Evolutionary conservation across 164 flowering plant genomes (phyloP), one percentile per base, ranked within the genome.

Genomic region (Euptelea pleiosperma): DNA sequence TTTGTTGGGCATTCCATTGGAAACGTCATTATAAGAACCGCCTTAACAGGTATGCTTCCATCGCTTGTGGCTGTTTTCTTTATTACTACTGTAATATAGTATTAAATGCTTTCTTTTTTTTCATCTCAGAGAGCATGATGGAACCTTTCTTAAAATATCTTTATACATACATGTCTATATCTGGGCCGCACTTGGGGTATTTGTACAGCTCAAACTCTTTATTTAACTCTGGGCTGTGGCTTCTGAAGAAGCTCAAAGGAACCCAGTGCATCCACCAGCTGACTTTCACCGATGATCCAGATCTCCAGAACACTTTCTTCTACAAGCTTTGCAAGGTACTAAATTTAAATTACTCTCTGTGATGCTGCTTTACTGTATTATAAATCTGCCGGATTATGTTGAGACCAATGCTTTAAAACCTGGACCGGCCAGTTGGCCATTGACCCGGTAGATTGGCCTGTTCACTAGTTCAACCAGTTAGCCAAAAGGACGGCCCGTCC

Each of bases 1-100:
- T 94, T 94, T 80, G 99, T 91, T 37, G 99, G 99, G 58, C 99
- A 94, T 75, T 94, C 99, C 57, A 94, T 94, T 59, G 99, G 99
- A 65, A 94, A 94, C 44, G 54, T 94, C 50, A 94, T 94, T 21
- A 65, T 94, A 57, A 76, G 97, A 75, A 76, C 92, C 46, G 96
- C 99, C 61, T 66, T 94, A 65, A 68, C 93, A 59, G 97, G 99
- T 91, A 76, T 39, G 44, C 31, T 25, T 19, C 46, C 22, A 29
- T 25, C 8, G 45, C 26, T 67, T 19, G n/a, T 43, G 52, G 46
- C 26, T 22, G 40, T 58, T n/a, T 43, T 65, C 8, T 25, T 54
- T 41, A 42, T 50, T 55, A 6, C 15, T 31, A 39, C 21, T 35
- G 11, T 43, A 10, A 47, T 40, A 50, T 57, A 39, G 37, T 50